Base-by-base conservation (phyloP, 805 yeast genomes). In the Candida easanensis region DNA sequence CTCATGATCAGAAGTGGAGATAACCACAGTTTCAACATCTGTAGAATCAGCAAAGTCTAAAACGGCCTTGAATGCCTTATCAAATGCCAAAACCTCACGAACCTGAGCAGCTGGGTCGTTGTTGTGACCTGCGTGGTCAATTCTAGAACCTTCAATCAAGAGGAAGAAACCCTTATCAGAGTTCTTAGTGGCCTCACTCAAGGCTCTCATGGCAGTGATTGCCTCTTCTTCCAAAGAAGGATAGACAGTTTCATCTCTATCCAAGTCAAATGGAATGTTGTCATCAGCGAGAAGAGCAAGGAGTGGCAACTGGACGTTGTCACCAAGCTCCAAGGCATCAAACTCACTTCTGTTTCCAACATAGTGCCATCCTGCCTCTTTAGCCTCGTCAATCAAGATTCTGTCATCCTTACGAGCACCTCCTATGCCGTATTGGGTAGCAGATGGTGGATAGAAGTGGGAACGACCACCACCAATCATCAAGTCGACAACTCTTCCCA, bases 31-130 rank as follows among this genome's bases (percentile, higher is more conserved):
- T 53, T 88, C 96, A 11, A 76, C 80, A 39, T 84, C 88, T 2
- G 84, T 58, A 8, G 71, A 60, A 52, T 83, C 80, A 30, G 84
- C 86, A 61, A 79, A 88, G 33, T 85, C 79, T 41, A 78, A 64
- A 3, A 83, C 96, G 10, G 87, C 84, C 48, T 75, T 64, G 66
- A 86, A 88, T 4, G 96, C 89, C 46, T 78, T 79, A 61, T 87
- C 95, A 62, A 80, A 90, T 2, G 95, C 96, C 54, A 89, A 68
- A 4, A 88, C 91, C 65, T 90, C 97, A 57, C 89, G 75, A 5
- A 87, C 96, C 67, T 89, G 96, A 8, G 96, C 96, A 6, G 91
- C 91, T 10, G 97, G 91, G 62, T 90, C 97, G 59, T 90, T 89
- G 55, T 77, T 82, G 66, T 90, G 97, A 34, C 97, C 97, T 5